Evolutionary conservation across 2,329 filamentous ascomycete genomes (phyloP).

Genomic region (Ophiostoma sp.): DNA sequence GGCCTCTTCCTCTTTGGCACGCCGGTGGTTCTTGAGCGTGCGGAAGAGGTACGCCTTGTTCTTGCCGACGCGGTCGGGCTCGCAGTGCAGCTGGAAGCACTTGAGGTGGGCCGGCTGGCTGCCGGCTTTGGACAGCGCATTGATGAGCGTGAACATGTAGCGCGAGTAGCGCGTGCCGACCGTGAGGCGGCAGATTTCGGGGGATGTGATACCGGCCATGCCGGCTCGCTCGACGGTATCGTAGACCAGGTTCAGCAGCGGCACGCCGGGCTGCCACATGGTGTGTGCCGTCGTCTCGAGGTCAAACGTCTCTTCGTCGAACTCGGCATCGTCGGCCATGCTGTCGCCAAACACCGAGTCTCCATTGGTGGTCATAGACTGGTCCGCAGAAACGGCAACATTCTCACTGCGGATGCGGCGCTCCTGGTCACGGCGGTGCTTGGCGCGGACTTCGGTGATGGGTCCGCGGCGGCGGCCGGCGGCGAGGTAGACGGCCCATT

Average conservation of each 20-base stretch:
- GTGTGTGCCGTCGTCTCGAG: neutral
- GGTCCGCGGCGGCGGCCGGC: conserved; percentile 40
- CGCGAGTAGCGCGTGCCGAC: conserved; percentile 36
- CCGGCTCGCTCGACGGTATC: conserved; percentile 35
- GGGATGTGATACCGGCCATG: conserved; percentile 35
- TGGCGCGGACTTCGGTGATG: conserved; percentile 24
- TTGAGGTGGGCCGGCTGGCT: conserved; percentile 40
- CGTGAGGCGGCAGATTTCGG: conserved; percentile 36
- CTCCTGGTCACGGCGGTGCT: conserved; percentile 19
- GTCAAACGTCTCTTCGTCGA: conserved; percentile 18
- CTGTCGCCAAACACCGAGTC: conserved; percentile 21
- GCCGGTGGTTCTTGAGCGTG: conserved; percentile 17
- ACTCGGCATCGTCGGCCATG: conserved; percentile 19
- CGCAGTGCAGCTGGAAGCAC: conserved; percentile 38
- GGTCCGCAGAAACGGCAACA: conserved; percentile 23
- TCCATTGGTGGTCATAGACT: conserved; percentile 20
- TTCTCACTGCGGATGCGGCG: conserved; percentile 13
- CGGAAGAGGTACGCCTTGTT: conserved; percentile 41
- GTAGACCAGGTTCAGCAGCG: conserved; percentile 35
- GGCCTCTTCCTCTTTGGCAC: neutral
- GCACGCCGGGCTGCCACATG: conserved; percentile 5
- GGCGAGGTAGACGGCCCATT: conserved; percentile 52
- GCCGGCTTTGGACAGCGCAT: conserved; percentile 33
- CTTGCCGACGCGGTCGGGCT: conserved; percentile 38
- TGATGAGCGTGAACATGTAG: conserved; percentile 35